A percentile compares a stretch with the other conserved stretches of the same genome.
phyloP scores from a whole-genome alignment of 371 early-diverging fungal species.

The Thermomucor indicae-seudaticae region DNA sequence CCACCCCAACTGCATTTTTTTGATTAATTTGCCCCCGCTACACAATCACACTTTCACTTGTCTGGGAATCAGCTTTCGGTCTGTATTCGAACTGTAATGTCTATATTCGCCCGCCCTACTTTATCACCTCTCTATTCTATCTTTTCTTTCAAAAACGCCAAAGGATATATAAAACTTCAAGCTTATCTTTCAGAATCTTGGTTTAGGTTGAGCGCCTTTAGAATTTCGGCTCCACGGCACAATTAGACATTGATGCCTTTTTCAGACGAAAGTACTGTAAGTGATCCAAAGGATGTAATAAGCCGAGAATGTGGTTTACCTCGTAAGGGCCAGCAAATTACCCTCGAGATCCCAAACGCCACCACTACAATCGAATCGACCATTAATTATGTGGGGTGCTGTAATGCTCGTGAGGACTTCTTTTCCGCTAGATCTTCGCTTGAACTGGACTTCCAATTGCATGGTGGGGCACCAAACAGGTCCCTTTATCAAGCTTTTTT shows the following conservation, averaged over 20 bases:
- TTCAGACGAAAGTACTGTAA: not conserved
- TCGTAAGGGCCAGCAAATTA: constrained; percentile 33
- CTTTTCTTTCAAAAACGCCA: not conserved
- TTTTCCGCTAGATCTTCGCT: constrained; percentile 22
- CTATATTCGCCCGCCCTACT: too few species aligned
- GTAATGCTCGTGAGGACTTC: constrained; percentile 27
- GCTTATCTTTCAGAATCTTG: constrained; percentile 5
- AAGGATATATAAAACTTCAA: not conserved
- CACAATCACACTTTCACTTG: not conserved
- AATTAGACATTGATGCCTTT: constrained; percentile 35
- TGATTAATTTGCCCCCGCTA: not conserved
- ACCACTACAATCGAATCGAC: constrained; percentile 36
- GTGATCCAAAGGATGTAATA: too few species aligned
- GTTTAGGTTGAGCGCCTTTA: constrained; percentile 2
- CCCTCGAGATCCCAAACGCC: constrained; percentile 33
- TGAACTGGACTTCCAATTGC: constrained; percentile 45
- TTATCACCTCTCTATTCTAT: not conserved
- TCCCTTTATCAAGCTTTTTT: constrained; percentile 9
- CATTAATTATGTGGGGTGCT: constrained; percentile 38
- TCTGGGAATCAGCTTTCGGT: not conserved
- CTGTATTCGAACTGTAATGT: constrained; percentile 3
- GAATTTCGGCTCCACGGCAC: constrained; percentile 36
- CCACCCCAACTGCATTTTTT: not conserved
- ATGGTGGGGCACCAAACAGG: constrained; percentile 43
- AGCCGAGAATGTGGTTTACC: too few species aligned